Evolutionary conservation across 192 early-diverging fungal species (phyloP), one percentile per base, ranked within the genome.

Genomic region (Coemansia javaensis): DNA sequence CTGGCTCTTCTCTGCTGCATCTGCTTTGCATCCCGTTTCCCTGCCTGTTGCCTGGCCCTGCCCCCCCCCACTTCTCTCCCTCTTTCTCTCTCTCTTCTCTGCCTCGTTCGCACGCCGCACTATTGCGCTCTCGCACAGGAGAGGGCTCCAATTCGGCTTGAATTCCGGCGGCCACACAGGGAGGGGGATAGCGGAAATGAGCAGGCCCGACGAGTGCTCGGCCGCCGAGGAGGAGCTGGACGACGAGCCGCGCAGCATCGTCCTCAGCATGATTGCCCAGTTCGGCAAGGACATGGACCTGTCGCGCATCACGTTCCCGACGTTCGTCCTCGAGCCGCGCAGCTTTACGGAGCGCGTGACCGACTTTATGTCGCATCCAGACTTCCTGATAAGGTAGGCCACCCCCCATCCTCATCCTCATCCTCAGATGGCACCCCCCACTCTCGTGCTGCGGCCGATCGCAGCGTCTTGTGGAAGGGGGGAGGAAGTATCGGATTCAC

Each of bases 341-440:
- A 90, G 88, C 66, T 92, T 95, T 78, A 81, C 90, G 21, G 95
- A 98, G 61, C 83, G 90, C 17, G 88, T 98, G 21, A 92, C 92
- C 7, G 92, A 98, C 77, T 98, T 98, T 77, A 90, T 96, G 84
- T 82, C 84, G 27, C 90, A 94, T 47, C 88, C 89, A 7, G 87
- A 94, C 31, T 61, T 90, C 47, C 61, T 93, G 18, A 68, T 88
- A 56, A 66, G 75, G 89, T 88, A 83, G 67, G 63, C 34, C n/a
- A 12, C 11, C 10, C 40, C 17, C 3, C 23, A 0, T 40, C 13
- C 7, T 23, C 5, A 4, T 40, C 3, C 21, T 18, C 13, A 4
- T 23, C 4, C 21, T 40, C 6, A 40, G 7, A 41, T 4, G 37
- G 18, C 9, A 39, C 7, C 12, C 40, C 17, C 22, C 18, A 24